These are phyloP conservation scores for Pseudozyma flocculosa DNA, from an alignment of 1,284 basidiomycete genomes.

Conservation along the genomic window DNA sequence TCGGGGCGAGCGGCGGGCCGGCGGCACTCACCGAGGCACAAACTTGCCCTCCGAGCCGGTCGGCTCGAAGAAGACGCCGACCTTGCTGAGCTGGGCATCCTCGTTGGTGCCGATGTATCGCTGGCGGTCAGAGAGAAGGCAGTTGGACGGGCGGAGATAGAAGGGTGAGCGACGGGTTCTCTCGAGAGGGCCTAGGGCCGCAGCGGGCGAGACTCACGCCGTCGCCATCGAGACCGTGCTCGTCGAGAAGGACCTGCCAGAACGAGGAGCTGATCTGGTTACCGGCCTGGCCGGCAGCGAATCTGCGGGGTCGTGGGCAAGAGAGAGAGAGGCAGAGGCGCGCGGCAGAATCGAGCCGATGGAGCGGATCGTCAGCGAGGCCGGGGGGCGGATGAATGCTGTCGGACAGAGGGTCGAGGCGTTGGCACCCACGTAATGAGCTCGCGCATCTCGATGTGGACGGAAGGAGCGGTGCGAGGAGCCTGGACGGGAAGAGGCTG, in stretches of 20 bases:
- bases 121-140: slow-evolving; percentile 11
- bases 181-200: too few relatives aligned
- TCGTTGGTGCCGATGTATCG: slow-evolving; percentile 51
- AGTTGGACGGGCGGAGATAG: neutral
- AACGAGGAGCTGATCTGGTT: slow-evolving; percentile 64
- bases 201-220: too few relatives aligned
- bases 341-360: neutral
- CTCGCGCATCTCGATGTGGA: slow-evolving; percentile 34
- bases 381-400: too few relatives aligned
- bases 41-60: slow-evolving; percentile 52
- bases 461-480: too few relatives aligned
- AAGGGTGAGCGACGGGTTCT: too few relatives aligned
- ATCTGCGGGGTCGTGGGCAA: slow-evolving; percentile 11
- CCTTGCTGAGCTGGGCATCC: slow-evolving; percentile 40
- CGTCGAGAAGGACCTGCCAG: slow-evolving; percentile 55
- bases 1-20: too few relatives aligned
- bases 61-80: slow-evolving; percentile 57
- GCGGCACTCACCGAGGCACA: slow-evolving; percentile 53
- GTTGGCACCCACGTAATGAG: slow-evolving; percentile 38
- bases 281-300: slow-evolving; percentile 63
- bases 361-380: too few relatives aligned
- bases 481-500: too few relatives aligned
- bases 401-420: too few relatives aligned
- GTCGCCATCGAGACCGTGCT: slow-evolving; percentile 56
- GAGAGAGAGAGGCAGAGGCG: neutral